phyloP scores from a whole-genome alignment of 306 rosid species.

The Malus sylvestris region DNA sequence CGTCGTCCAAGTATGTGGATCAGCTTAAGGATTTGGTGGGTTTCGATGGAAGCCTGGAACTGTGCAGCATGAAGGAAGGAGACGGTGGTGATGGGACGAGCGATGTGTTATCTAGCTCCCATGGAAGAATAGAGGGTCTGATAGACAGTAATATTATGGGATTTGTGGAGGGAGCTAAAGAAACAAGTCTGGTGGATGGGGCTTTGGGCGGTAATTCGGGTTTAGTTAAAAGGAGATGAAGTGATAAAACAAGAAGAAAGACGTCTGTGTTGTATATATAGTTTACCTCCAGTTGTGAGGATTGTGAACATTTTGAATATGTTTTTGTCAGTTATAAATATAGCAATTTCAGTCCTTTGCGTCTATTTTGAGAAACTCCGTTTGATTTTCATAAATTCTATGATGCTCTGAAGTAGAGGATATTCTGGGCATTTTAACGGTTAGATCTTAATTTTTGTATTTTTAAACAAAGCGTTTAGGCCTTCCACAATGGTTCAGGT shows the following conservation, averaged over 20 bases:
- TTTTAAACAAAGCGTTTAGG: no score
- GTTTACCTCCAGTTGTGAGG: background rate
- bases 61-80: background rate
- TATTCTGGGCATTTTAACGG: no score
- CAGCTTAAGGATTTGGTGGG: slow-evolving; percentile 43
- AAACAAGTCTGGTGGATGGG: slow-evolving; percentile 14
- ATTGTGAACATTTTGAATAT: background rate
- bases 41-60: slow-evolving; percentile 22
- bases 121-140: slow-evolving; percentile 22
- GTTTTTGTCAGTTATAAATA: background rate
- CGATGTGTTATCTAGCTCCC: background rate
- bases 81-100: slow-evolving; percentile 9
- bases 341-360: background rate
- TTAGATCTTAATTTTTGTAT: no score
- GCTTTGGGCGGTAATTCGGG: slow-evolving; percentile 28
- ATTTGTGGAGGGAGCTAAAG: slow-evolving; percentile 22
- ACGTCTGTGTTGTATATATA: background rate
- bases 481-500: no score
- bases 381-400: background rate
- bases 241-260: background rate
- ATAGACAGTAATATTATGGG: slow-evolving; percentile 28
- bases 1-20: slow-evolving; percentile 44
- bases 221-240: slow-evolving; percentile 47
- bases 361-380: background rate
- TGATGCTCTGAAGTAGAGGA: no score